Evolutionary conservation across 345 rosid genomes (phyloP).

Genomic region (Bruguiera sexangula): DNA sequence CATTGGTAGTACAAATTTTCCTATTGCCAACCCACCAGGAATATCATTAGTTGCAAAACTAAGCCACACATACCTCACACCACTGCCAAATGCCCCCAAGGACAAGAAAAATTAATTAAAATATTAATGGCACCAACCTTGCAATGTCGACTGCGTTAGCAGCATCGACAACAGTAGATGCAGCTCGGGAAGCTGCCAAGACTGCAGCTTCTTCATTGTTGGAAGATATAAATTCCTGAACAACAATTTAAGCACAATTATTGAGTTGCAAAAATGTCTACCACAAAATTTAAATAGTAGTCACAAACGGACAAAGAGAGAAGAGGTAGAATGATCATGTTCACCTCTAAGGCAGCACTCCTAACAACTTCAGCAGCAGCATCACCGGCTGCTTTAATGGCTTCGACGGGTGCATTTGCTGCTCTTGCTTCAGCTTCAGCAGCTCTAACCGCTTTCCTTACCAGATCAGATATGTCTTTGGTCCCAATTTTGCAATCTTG

Average conservation of each 20-base stretch:
- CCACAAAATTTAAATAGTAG: not conserved
- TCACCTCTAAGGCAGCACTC: conserved; percentile 84
- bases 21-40: conserved; percentile 41
- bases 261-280: not conserved
- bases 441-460: conserved; percentile 78
- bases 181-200: conserved; percentile 83
- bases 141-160: conserved; percentile 71
- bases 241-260: conserved; percentile 6
- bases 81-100: conserved; percentile 13
- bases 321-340: conserved; percentile 1
- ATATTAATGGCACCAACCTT: conserved; percentile 45
- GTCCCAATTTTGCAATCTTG: conserved; percentile 78
- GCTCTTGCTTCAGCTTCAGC: conserved; percentile 96
- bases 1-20: conserved; percentile 30
- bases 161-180: conserved; percentile 90
- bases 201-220: conserved; percentile 87
- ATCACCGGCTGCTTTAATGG: conserved; percentile 87
- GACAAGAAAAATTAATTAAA: not conserved
- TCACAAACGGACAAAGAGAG: not conserved
- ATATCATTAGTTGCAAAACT: conserved; percentile 21
- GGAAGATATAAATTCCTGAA: conserved; percentile 63
- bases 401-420: conserved; percentile 79
- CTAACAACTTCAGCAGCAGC: conserved; percentile 97
- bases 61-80: not conserved
- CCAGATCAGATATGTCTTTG: conserved; percentile 69